Evolutionary conservation across 371 early-diverging fungal genomes (phyloP).

Genomic region (Mucor circinelloides): DNA sequence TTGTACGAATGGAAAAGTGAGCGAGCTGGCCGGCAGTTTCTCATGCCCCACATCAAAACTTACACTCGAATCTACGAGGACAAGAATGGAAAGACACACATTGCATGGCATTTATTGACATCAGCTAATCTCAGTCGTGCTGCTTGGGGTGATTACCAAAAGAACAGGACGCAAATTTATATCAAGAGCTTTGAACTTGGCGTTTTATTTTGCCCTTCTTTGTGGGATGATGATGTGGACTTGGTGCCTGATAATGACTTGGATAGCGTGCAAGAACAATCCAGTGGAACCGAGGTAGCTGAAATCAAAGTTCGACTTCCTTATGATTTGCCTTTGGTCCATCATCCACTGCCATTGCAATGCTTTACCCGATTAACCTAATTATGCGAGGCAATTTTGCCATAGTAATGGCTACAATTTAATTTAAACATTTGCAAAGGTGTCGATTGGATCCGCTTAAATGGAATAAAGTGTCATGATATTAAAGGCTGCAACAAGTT

Average conservation of each 20-base stretch:
- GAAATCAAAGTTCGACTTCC: slow-evolving; percentile 4
- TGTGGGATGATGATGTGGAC: slow-evolving; percentile 1
- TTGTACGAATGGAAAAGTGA: slow-evolving; percentile 11
- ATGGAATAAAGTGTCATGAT: too few relatives aligned
- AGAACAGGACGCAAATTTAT: slow-evolving; percentile 5
- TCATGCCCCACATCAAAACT: slow-evolving; percentile 17
- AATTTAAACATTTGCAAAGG: too few relatives aligned
- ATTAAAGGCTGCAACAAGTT: too few relatives aligned
- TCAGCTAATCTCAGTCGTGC: slow-evolving; percentile 11
- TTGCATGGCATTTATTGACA: slow-evolving; percentile 9
- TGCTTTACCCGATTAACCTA: slow-evolving; percentile 6
- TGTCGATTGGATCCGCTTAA: too few relatives aligned
- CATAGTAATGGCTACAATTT: too few relatives aligned
- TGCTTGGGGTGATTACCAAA: slow-evolving; percentile 17
- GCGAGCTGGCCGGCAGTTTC: not conserved
- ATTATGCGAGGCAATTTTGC: not conserved
- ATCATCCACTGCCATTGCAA: not conserved
- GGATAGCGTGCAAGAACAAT: not conserved
- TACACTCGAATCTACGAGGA: not conserved
- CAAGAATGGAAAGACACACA: not conserved
- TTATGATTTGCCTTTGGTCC: slow-evolving; percentile 1
- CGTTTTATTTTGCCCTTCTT: slow-evolving; percentile 3
- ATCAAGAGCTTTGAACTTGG: slow-evolving; percentile 13
- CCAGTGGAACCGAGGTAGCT: not conserved
- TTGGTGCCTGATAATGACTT: not conserved